Base-by-base conservation (phyloP, 2,329 filamentous ascomycete genomes). In the Talaromyces sp. region DNA sequence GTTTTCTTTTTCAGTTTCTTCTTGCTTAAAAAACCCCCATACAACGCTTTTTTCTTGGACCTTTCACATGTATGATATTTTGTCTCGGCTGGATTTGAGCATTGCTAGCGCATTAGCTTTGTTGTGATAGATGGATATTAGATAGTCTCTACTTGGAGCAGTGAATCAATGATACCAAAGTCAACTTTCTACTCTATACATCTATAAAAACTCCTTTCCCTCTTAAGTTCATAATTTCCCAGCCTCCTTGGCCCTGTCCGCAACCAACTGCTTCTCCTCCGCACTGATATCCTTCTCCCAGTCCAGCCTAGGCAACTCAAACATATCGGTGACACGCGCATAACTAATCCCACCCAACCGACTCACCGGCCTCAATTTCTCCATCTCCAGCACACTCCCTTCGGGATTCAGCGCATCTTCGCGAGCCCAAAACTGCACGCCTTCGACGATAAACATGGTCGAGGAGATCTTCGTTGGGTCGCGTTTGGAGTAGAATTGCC, bases 291-390 rank as follows among this genome's bases (percentile, higher is more conserved):
- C 43, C 10, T 9, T 50, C n/a, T 26, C 43, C 43, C 43, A 50
- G 7, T 4, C 55, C 3, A 86, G 41, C 90, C 78, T 1, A 7
- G 81, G 83, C 19, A 94, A 72, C 77, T 95, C 91, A 27, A 89
- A 75, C 0, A 77, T 87, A 64, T 91, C 84, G 0, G 81, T 85
- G 0, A 82, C 75, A 51, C 91, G 81, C 0, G 81, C 87, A 71
- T 94, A 96, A 0, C 88, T 88, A 66, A 96, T 94, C 3, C 91
- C 92, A 17, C 91, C 91, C 14, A 96, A 68, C 54, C 91, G 83
- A 59, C 83, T 83, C 14, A 95, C 80, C 0, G 92, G 90, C 60
- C 83, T 83, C 59, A 95, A 75, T 11, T 58, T 43, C 17, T 86
- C 81, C 4, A 88, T 86, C 73, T 92, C 88, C 59, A 96, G 79